These are phyloP conservation scores for Citrus cavaleriei DNA, from an alignment of 345 rosid genomes.

Conservation along the genomic window DNA sequence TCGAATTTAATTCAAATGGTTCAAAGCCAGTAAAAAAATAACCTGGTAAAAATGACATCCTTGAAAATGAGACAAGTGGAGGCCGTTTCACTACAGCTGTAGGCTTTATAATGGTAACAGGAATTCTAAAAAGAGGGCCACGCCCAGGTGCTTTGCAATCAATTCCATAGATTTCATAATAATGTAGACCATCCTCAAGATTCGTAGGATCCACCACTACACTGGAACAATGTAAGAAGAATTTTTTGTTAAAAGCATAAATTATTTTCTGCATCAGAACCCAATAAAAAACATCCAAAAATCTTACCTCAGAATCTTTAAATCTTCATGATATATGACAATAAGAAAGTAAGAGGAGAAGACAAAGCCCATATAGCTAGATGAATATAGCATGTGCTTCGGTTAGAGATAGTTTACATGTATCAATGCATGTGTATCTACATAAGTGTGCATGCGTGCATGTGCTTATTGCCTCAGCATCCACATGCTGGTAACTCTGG, in stretches of 20 bases:
- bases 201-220: constrained; percentile 89
- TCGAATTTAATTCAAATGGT: background rate
- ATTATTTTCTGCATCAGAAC: background rate
- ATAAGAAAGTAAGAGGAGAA: background rate
- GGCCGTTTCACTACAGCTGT: constrained; percentile 52
- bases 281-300: constrained; percentile 3
- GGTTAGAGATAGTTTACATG: background rate
- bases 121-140: constrained; percentile 88
- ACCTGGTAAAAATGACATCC: constrained; percentile 91
- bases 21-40: background rate
- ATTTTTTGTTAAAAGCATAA: constrained; percentile 4
- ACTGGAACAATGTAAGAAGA: constrained; percentile 42
- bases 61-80: constrained; percentile 62
- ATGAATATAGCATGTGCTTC: background rate
- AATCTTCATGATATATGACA: background rate
- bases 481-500: background rate
- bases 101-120: constrained; percentile 85
- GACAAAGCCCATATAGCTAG: background rate
- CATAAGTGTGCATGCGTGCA: background rate
- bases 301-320: background rate
- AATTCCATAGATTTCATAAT: constrained; percentile 85
- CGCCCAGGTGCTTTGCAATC: constrained; percentile 96
- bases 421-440: background rate
- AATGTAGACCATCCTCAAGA: constrained; percentile 78
- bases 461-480: background rate